Evolutionary conservation across 306 rosid genomes (phyloP).

Genomic region (Mucuna pruriens): DNA sequence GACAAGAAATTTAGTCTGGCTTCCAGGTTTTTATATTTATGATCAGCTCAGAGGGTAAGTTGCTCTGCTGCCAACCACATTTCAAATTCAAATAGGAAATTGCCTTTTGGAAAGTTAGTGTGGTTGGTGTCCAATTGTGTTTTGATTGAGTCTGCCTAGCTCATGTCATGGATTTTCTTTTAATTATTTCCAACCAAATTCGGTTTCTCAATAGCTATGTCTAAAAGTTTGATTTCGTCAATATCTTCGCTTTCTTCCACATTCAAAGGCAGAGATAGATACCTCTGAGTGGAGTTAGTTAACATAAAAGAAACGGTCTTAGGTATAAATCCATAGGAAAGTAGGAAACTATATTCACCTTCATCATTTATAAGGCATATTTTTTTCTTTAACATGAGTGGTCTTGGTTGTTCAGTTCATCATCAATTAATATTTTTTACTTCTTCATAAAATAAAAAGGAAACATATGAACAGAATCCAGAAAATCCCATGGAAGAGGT

Average conservation of each 20-base stretch:
- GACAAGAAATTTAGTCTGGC: conserved; percentile 39
- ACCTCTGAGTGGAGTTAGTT: conserved; percentile 43
- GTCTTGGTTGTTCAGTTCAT: background rate
- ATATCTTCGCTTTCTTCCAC: conserved; percentile 47
- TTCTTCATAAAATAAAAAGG: background rate
- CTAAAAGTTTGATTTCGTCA: conserved; percentile 31
- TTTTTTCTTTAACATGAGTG: background rate
- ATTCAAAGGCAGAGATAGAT: conserved; percentile 45
- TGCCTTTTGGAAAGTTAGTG: conserved; percentile 40
- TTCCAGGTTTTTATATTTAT: conserved; percentile 44
- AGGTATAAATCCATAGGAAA: conserved; percentile 31
- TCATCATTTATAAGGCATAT: background rate
- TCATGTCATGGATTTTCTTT: conserved; percentile 30
- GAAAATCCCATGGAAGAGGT: background rate
- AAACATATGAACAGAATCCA: background rate
- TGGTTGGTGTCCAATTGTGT: conserved; percentile 49
- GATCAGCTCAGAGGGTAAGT: conserved; percentile 39
- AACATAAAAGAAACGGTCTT: conserved; percentile 10
- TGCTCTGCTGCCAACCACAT: conserved; percentile 46
- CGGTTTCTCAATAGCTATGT: conserved; percentile 16
- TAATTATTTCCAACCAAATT: conserved; percentile 7
- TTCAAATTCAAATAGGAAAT: conserved; percentile 47
- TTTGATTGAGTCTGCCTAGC: conserved; percentile 31
- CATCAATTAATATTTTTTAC: background rate
- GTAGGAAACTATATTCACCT: conserved; percentile 8